Evolutionary conservation across 192 early-diverging fungal genomes (phyloP).

Genomic region (Helicostylum pulchrum): DNA sequence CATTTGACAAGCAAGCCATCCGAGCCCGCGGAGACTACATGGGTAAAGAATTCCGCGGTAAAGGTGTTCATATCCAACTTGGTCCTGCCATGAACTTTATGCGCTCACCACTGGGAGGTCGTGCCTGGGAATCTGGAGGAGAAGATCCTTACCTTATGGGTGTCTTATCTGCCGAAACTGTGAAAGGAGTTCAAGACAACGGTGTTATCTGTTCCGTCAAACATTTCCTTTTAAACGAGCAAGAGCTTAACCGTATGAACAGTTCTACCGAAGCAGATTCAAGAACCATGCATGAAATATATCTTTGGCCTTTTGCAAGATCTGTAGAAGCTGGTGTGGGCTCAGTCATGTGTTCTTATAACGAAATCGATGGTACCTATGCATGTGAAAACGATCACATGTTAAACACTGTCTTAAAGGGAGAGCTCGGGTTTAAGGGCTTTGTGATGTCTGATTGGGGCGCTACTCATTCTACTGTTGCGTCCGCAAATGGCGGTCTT

Average conservation of each 20-base stretch:
- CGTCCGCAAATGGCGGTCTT: slow-evolving; percentile 37
- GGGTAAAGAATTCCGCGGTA: slow-evolving; percentile 54
- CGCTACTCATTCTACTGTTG: slow-evolving; percentile 35
- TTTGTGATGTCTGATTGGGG: slow-evolving; percentile 62
- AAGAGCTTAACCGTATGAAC: slow-evolving; percentile 19
- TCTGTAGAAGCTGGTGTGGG: slow-evolving; percentile 55
- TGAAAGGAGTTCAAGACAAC: slow-evolving; percentile 28
- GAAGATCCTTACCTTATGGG: slow-evolving; percentile 31
- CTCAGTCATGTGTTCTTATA: slow-evolving; percentile 65
- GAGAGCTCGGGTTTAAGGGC: slow-evolving; percentile 54
- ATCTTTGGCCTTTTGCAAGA: slow-evolving; percentile 56
- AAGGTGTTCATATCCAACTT: slow-evolving; percentile 54
- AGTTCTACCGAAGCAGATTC: slow-evolving; percentile 47
- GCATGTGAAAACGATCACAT: slow-evolving; percentile 50
- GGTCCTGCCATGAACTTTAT: slow-evolving; percentile 38
- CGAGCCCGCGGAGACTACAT: slow-evolving; percentile 41
- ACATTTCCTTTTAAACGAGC: slow-evolving; percentile 31
- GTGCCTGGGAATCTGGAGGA: slow-evolving; percentile 30
- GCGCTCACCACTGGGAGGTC: slow-evolving; percentile 15
- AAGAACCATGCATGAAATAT: slow-evolving; percentile 55
- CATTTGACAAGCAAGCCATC: slow-evolving; percentile 54
- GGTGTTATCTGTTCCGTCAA: slow-evolving; percentile 32
- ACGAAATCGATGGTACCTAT: slow-evolving; percentile 48
- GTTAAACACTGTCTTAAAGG: slow-evolving; percentile 48
- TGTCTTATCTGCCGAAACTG: slow-evolving; percentile 12